Evolutionary conservation across 2,329 filamentous ascomycete species (phyloP).

Genomic region (Neonectria sp.): DNA sequence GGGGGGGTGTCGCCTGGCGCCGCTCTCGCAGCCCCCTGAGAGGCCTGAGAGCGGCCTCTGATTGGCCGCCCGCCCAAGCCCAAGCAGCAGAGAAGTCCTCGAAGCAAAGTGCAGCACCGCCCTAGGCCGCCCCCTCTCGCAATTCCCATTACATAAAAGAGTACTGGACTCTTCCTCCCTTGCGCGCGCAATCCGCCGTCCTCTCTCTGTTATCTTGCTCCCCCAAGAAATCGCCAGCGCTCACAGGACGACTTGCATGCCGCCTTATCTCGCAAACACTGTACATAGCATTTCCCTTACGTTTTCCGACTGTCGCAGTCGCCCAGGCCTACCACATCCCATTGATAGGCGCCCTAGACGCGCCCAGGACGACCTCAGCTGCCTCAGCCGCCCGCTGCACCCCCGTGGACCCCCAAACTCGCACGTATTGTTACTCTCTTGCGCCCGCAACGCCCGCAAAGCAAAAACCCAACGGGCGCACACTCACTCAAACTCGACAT

Average conservation of each 20-base stretch:
- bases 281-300: slow-evolving; percentile 48
- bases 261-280: slow-evolving; percentile 49
- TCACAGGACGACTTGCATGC: slow-evolving; percentile 45
- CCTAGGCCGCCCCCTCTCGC: slow-evolving; percentile 48
- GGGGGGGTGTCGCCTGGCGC: slow-evolving; percentile 27
- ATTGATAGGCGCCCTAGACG: slow-evolving; percentile 51
- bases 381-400: slow-evolving; percentile 35
- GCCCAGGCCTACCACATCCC: slow-evolving; percentile 44
- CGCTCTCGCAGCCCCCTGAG: slow-evolving; percentile 22
- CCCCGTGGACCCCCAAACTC: slow-evolving; percentile 51
- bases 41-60: slow-evolving; percentile 11
- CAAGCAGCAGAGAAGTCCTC: slow-evolving; percentile 39
- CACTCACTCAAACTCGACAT: slow-evolving; percentile 47
- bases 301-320: slow-evolving; percentile 39
- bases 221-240: slow-evolving; percentile 46
- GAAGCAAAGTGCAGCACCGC: slow-evolving; percentile 30
- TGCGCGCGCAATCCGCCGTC: slow-evolving; percentile 38
- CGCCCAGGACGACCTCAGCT: slow-evolving; percentile 30
- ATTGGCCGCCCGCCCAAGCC: slow-evolving; percentile 38
- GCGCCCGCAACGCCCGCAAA: slow-evolving; percentile 55
- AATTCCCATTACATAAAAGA: slow-evolving; percentile 60
- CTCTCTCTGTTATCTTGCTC: slow-evolving; percentile 50
- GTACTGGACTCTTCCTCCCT: slow-evolving; percentile 50
- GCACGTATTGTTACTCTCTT: slow-evolving; percentile 48
- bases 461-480: slow-evolving; percentile 55